Conservation (phyloP, 345 rosid genomes). For the Adansonia digitata region DNA sequence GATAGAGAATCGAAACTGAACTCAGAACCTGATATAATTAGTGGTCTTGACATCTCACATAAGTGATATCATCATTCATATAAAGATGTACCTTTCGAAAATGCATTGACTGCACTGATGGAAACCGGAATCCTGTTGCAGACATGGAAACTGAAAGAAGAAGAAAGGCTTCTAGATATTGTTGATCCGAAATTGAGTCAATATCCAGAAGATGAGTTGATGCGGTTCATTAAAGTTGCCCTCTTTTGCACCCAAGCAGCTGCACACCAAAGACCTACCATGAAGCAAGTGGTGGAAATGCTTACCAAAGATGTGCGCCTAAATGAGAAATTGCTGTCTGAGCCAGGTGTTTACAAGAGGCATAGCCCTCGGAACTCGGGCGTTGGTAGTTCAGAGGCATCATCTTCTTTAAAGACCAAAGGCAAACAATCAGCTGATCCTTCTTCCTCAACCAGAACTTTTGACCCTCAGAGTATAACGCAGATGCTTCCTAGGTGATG, state of each 20-base stretch:
- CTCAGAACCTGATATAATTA: not conserved
- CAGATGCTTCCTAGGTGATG: conserved; percentile 66
- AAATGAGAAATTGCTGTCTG: conserved; percentile 52
- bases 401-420: conserved; percentile 45
- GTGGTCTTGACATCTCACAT: not conserved
- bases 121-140: too few species aligned
- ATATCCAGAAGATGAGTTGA: conserved; percentile 57
- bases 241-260: conserved; percentile 81
- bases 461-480: conserved; percentile 26
- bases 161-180: conserved; percentile 57
- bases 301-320: conserved; percentile 61
- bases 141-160: conserved; percentile 82
- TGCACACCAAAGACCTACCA: conserved; percentile 64
- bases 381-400: conserved; percentile 27
- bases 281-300: conserved; percentile 90
- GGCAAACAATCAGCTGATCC: conserved; percentile 34
- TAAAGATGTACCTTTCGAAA: not conserved
- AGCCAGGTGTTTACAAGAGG: conserved; percentile 57
- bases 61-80: not conserved
- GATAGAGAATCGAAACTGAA: not conserved
- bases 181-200: conserved; percentile 58
- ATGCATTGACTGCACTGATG: not conserved
- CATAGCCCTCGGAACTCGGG: conserved; percentile 20
- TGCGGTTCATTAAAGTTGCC: conserved; percentile 64
- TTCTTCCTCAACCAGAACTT: conserved; percentile 17